Base-by-base conservation (phyloP, 2,329 filamentous ascomycete species). In the Lachnellula arida region DNA sequence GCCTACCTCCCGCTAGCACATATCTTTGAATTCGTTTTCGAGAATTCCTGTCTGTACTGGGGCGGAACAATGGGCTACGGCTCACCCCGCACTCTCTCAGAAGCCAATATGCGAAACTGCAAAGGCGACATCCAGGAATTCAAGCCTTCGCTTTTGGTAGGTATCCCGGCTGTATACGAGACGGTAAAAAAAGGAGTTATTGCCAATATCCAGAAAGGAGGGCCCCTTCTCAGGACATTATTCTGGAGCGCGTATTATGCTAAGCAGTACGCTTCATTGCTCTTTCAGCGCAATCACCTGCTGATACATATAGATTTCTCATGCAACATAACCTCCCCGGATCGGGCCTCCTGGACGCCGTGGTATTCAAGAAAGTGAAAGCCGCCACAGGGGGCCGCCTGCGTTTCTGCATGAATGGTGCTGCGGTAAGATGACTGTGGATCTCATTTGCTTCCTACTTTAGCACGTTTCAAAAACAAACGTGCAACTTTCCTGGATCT, bases 161-260 rank as follows among this genome's bases (percentile, higher is more conserved):
- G 93, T 71, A 93, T 97, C 4, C 93, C 93, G 1, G 91, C 95
- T 57, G 87, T 97, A 39, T 97, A 92, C 91, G 93, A 97, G 75
- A 92, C 89, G 2, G 88, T 97, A 67, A 92, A 91, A 78, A 97
- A 97, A 78, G 92, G 93, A 52, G 89, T 97, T 65, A 78, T 91
- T 62, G 75, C 78, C 66, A 91, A 91, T 72, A 85, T 97, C 56
- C 86, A 88, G 68, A 77, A 81, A 55, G 81, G 87, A 59, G 84
- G 85, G 66, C 73, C 79, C 15, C 54, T 96, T 40, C 80, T 86
- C 55, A 85, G 79, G 73, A 84, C 85, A 66, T 74, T 96, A 61
- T 97, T 97, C 79, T 85, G 81, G 82, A 76, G 77, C 25, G 82
- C 82, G 19, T 79, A 80, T 66, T 73, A 72, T 61, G 74, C 79